These are phyloP conservation scores for Scedosporium minutisporum DNA, from an alignment of 2,329 filamentous ascomycete species.

Conservation along the genomic window DNA sequence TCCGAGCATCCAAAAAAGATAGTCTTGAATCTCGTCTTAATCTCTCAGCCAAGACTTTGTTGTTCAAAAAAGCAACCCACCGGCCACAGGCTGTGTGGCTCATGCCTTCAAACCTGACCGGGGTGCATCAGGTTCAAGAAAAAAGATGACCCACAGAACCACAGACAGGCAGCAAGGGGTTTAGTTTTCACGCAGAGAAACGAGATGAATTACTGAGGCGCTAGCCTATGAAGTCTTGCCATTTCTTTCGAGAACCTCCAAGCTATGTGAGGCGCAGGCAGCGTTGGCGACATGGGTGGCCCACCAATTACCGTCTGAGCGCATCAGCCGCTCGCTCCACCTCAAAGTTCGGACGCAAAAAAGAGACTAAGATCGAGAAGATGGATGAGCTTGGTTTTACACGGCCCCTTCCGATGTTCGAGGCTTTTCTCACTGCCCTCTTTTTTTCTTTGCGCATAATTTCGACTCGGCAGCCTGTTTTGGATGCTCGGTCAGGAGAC, in stretches of 20 bases:
- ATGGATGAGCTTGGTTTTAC: no score
- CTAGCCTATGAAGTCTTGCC: neutral
- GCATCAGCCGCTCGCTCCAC: neutral
- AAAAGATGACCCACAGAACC: neutral
- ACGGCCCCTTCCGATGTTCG: neutral
- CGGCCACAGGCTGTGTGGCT: neutral
- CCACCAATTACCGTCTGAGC: neutral
- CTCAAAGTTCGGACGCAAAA: neutral
- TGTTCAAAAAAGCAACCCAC: neutral
- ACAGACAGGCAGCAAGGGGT: neutral
- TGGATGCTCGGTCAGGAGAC: neutral
- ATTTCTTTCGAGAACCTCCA: neutral
- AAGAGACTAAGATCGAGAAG: neutral
- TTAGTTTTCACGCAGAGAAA: neutral
- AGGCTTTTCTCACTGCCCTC: neutral
- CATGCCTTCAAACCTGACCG: neutral
- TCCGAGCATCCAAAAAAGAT: neutral
- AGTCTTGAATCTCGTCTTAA: no score
- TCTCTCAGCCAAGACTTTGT: neutral
- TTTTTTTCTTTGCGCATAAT: neutral
- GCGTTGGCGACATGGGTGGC: neutral
- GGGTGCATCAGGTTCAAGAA: neutral
- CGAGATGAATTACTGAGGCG: neutral
- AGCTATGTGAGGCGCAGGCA: neutral
- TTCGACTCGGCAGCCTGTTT: neutral